Percentiles rank a stretch among this genome's conserved stretches.
Evolutionary conservation across 169 alveolate species (phyloP).

Genomic region (Babesia bovis): DNA sequence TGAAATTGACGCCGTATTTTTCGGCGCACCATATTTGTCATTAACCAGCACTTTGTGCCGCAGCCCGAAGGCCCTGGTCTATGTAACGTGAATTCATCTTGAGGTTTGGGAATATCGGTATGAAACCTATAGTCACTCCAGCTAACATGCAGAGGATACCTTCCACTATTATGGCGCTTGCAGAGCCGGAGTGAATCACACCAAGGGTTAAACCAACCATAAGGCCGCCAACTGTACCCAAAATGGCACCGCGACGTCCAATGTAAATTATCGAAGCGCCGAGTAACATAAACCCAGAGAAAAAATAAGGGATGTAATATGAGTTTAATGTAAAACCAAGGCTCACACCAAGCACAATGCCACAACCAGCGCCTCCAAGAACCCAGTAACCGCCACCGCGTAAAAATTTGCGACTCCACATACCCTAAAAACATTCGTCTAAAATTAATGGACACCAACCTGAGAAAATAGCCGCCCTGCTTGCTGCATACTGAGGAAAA

Average conservation of each 20-base stretch:
- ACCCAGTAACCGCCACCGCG: conserved; percentile 61
- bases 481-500: conserved; percentile 30
- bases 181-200: conserved; percentile 16
- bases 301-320: background rate
- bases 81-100: conserved; percentile 60
- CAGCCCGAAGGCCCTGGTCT: conserved; percentile 25
- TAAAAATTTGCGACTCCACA: conserved; percentile 42
- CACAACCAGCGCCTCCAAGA: conserved; percentile 23
- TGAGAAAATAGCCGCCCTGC: conserved; percentile 29
- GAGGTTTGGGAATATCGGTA: conserved; percentile 60
- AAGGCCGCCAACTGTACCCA: conserved; percentile 45
- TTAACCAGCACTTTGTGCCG: background rate
- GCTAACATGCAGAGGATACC: conserved; percentile 33
- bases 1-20: too few relatives aligned
- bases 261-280: conserved; percentile 40
- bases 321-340: conserved; percentile 10
- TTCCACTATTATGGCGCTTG: conserved; percentile 28
- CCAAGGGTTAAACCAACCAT: conserved; percentile 52
- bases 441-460: background rate
- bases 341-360: conserved; percentile 25
- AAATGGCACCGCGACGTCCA: conserved; percentile 57
- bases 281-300: conserved; percentile 41
- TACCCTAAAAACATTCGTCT: conserved; percentile 15
- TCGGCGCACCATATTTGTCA: too few relatives aligned
- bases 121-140: conserved; percentile 57